Conservation (phyloP, 768 basidiomycete species). For the Hirschioporus abietinus region DNA sequence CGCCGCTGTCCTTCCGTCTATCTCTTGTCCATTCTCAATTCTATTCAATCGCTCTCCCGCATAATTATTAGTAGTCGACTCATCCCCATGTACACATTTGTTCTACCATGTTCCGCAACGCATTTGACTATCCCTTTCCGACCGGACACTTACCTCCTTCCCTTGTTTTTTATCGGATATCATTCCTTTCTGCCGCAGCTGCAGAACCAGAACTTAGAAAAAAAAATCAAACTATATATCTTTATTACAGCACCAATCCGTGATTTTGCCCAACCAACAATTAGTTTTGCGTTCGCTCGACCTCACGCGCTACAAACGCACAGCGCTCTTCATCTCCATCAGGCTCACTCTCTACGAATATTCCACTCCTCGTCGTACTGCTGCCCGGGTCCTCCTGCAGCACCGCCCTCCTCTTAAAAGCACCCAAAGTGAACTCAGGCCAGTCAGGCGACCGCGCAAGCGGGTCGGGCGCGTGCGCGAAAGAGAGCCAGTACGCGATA, state of each 20-base stretch:
- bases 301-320: slow-evolving; percentile 31
- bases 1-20: neutral
- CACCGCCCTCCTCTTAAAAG: slow-evolving; percentile 31
- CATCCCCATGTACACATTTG: neutral
- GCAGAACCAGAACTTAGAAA: neutral
- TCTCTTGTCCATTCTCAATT: neutral
- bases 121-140: neutral
- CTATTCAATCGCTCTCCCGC: neutral
- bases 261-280: neutral
- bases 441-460: slow-evolving; percentile 47
- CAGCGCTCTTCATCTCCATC: slow-evolving; percentile 33
- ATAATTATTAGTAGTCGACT: neutral
- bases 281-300: slow-evolving; percentile 31
- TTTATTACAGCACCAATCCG: neutral
- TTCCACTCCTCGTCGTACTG: slow-evolving; percentile 31
- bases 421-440: slow-evolving; percentile 29
- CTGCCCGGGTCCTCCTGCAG: slow-evolving; percentile 33
- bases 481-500: slow-evolving; percentile 63
- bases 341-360: slow-evolving; percentile 35
- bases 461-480: slow-evolving; percentile 52
- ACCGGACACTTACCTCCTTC: neutral
- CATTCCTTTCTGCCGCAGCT: neutral
- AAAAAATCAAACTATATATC: neutral
- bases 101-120: neutral
- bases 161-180: neutral